Percentiles rank a stretch among this genome's conserved stretches.
Evolutionary conservation across 495 filamentous ascomycete species (phyloP).

Genomic region (Hapsidospora chrysogenum): DNA sequence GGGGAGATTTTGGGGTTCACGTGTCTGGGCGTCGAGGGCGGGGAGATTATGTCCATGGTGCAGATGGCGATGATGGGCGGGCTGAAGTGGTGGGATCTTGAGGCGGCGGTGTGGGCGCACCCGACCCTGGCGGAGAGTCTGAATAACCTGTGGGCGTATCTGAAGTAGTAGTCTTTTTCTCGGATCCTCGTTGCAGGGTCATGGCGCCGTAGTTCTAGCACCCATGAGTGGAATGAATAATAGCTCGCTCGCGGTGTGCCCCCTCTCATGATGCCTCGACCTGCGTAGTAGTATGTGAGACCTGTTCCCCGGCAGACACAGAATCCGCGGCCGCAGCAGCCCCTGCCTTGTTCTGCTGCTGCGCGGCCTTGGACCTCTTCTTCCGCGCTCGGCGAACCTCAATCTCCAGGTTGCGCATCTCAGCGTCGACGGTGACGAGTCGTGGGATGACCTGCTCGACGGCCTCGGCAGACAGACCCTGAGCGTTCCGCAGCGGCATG

Average conservation of each 20-base stretch:
- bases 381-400: slow-evolving; percentile 32
- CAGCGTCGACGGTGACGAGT: slow-evolving; percentile 22
- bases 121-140: slow-evolving; percentile 31
- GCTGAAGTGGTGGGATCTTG: slow-evolving; percentile 20
- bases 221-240: too few species aligned
- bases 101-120: slow-evolving; percentile 30
- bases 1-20: slow-evolving; percentile 31
- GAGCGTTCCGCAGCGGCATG: slow-evolving; percentile 39
- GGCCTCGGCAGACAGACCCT: slow-evolving; percentile 24
- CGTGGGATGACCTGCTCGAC: slow-evolving; percentile 28
- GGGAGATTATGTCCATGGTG: slow-evolving; percentile 35
- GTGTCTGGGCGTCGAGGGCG: slow-evolving; percentile 31
- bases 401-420: slow-evolving; percentile 34
- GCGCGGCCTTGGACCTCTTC: slow-evolving; percentile 24
- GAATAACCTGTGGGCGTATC: slow-evolving; percentile 30
- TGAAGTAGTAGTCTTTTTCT: too few species aligned
- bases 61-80: slow-evolving; percentile 33
- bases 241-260: too few species aligned
- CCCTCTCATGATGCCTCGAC: not conserved
- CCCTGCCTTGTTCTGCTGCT: slow-evolving; percentile 7
- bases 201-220: too few species aligned
- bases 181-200: too few species aligned
- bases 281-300: too few species aligned
- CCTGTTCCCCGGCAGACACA: too few species aligned
- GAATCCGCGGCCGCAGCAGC: not conserved